Percentiles rank a stretch among this genome's conserved stretches.
Evolutionary conservation across 2,329 filamentous ascomycete genomes (phyloP).

Genomic region (Apiospora marii): DNA sequence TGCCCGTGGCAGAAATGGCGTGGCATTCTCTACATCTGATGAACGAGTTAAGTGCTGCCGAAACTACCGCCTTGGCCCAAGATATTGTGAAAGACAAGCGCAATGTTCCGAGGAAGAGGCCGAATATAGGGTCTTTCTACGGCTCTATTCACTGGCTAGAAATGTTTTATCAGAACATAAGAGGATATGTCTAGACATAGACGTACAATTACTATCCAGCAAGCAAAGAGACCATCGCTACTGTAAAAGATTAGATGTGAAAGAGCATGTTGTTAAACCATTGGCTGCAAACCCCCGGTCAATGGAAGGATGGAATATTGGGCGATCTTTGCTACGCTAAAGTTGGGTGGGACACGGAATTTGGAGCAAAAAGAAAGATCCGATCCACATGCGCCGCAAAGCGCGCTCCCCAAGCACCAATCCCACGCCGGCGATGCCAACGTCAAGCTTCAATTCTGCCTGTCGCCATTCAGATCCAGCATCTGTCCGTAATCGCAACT

Average conservation of each 20-base stretch:
- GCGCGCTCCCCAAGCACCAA: not conserved
- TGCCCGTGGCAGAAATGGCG: not conserved
- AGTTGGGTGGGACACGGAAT: not conserved
- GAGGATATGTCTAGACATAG: no score
- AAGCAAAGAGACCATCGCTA: not conserved
- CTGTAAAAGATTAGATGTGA: not conserved
- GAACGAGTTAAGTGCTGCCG: not conserved
- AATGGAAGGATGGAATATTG: slow-evolving; percentile 1
- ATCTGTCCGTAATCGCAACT: not conserved
- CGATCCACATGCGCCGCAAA: not conserved
- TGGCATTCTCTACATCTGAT: no score
- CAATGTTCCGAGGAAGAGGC: no score
- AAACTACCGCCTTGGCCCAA: no score
- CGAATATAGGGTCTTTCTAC: no score
- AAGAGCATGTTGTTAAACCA: not conserved
- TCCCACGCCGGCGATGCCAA: not conserved
- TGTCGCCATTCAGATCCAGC: not conserved
- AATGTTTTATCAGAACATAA: no score
- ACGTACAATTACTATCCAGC: not conserved
- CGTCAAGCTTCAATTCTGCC: slow-evolving; percentile 11
- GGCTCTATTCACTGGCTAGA: no score
- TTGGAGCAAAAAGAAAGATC: slow-evolving; percentile 5
- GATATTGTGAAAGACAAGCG: no score
- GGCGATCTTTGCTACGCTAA: slow-evolving; percentile 1
- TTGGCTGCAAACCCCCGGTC: not conserved